phyloP scores from a whole-genome alignment of 1,139 yeast genomes.

The Magnusiomyces ingens region DNA sequence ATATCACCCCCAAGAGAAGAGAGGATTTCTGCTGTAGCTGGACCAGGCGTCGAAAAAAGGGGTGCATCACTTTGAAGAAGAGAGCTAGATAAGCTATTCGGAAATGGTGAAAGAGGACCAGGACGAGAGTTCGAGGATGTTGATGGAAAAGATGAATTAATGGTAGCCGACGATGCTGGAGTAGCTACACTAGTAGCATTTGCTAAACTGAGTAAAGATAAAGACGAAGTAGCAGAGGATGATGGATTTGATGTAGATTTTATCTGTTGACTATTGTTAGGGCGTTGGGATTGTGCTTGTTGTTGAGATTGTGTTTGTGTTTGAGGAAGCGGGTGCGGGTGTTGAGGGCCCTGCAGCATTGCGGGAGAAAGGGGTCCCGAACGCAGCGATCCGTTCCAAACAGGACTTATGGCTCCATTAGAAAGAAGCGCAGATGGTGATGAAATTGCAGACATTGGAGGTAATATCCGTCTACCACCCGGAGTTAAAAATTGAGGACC shows the following conservation, averaged over 20 bases:
- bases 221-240: constrained; percentile 9
- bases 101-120: constrained; percentile 29
- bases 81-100: constrained; percentile 6
- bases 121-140: constrained; percentile 19
- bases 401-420: constrained; percentile 18
- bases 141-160: constrained; percentile 10
- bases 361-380: constrained; percentile 33
- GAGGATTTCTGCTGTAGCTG: constrained; percentile 34
- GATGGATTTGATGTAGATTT: constrained; percentile 3
- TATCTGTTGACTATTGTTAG: neutral
- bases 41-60: constrained; percentile 35
- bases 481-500: constrained; percentile 24
- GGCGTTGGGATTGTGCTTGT: neutral
- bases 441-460: constrained; percentile 33
- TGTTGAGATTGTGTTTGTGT: too few species aligned
- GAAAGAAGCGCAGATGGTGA: constrained; percentile 30
- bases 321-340: constrained; percentile 1
- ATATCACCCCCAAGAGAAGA: constrained; percentile 22
- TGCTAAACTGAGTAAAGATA: neutral
- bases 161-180: constrained; percentile 5
- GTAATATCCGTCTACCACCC: constrained; percentile 30
- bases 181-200: constrained; percentile 7
- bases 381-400: constrained; percentile 27
- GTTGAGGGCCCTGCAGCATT: constrained; percentile 30
- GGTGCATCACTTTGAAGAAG: constrained; percentile 26